Base-by-base conservation (phyloP, 805 yeast genomes). In the Priceomyces haplophilus region DNA sequence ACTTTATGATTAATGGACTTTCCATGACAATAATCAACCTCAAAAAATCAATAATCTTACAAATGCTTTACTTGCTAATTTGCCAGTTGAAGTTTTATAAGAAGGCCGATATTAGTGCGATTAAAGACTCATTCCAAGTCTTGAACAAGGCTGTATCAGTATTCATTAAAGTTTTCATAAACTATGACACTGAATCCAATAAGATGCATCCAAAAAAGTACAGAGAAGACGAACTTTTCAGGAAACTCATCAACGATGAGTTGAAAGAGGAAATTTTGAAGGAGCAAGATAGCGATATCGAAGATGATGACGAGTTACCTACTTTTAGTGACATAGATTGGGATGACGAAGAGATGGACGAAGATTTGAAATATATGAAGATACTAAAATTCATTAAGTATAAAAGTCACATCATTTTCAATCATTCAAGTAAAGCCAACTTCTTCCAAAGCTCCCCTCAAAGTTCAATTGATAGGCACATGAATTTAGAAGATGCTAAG, bases 321-420 rank as follows among this genome's bases (percentile, higher is more conserved):
- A 21, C 47, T 27, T 47, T 51, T 16, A 49, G 48, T 15, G 65
- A 56, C n/a, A 68, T 69, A 5, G 76, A 70, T 50, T 70, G 76
- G 76, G 76, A 71, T 45, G 75, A 71, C 44, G 75, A 70, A 47
- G 69, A 67, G 17, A 60, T 70, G 73, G 74, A 69, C 47, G 76
- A 71, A 49, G 75, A 70, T 48, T 62, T 69, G 54, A 71, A 71
- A 46, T 70, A 66, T 43, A 54, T 70, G 44, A 69, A 68, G 40
- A 64, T 67, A 5, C 56, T 70, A 48, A 70, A 70, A 49, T 69
- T 64, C 51, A 55, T 71, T 44, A 62, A 67, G 54, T 69, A 71
- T 51, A 71, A 68, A 45, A 58, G 54, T 47, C 37, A 50, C 34
- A 30, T 44, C 21, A 43, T 50, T 40, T 23, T 48, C 17, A 38